These are phyloP conservation scores for Phyllostachys edulis DNA, from an alignment of 176 grass and related monocot species.

Conservation along the genomic window DNA sequence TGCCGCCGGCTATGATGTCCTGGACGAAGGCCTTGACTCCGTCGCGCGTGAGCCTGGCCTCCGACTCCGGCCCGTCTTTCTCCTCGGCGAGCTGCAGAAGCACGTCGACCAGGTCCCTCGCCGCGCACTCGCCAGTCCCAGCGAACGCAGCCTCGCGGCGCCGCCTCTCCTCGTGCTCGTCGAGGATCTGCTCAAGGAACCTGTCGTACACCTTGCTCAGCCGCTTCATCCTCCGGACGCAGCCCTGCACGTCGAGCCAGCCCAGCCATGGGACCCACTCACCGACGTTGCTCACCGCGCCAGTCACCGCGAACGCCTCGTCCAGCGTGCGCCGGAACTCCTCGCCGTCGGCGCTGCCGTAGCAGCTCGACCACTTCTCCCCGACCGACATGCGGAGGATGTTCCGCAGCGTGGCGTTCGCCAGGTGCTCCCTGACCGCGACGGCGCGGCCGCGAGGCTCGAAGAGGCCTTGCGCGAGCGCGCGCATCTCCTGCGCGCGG, in stretches of 20 bases:
- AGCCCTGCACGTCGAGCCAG: conserved; percentile 60
- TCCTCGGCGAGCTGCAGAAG: too few species aligned
- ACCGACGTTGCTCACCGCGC: conserved; percentile 48
- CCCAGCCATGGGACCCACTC: conserved; percentile 57
- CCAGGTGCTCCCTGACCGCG: conserved; percentile 43
- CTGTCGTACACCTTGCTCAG: conserved; percentile 37
- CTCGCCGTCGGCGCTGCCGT: conserved; percentile 41
- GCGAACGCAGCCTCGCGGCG: too few species aligned
- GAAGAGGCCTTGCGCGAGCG: conserved; percentile 28
- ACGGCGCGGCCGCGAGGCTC: background rate
- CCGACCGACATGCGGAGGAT: conserved; percentile 62
- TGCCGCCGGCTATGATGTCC: conserved; percentile 48
- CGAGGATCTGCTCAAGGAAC: conserved; percentile 60
- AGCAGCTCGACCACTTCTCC: conserved; percentile 39
- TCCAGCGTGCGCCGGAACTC: conserved; percentile 56
- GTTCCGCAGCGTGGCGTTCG: conserved; percentile 42
- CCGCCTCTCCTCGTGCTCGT: background rate
- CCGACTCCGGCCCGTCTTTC: too few species aligned
- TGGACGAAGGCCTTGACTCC: conserved; percentile 53
- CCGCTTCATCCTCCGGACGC: conserved; percentile 43
- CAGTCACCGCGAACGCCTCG: conserved; percentile 58
- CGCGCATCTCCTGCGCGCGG: background rate
- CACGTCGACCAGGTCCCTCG: too few species aligned
- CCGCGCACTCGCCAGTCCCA: too few species aligned
- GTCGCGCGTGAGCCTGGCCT: conserved; percentile 47